Evolutionary conservation across 2,329 filamentous ascomycete species (phyloP), one percentile per base, ranked within the genome.

Genomic region (Metarhizium brunneum): DNA sequence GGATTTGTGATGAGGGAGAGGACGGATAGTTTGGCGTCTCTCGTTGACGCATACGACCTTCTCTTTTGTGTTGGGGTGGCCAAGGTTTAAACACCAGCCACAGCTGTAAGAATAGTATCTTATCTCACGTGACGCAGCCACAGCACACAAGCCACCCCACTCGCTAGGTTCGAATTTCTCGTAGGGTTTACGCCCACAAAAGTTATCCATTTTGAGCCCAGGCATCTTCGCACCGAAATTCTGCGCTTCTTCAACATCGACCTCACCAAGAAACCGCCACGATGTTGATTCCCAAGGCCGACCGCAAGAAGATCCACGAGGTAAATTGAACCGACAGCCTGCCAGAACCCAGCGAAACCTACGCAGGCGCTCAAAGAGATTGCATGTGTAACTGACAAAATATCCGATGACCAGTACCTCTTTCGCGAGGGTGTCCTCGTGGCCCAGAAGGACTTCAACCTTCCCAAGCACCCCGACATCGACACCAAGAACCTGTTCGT

Each of bases 291-390:
- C 94, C 94, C 77, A 97, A 97, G 88, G 88, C 90, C 79, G 94
- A 99, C 83, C 92, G 95, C 83, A 99, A 99, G 90, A 90, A 91
- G 88, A 97, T 99, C 82, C 94, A 99, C 86, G 92, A 87, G 80
- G 78, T 80, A 75, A 62, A 65, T 60, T 57, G 57, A 25, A 60
- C 55, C 11, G 49, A 50, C 13, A 40, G 42, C 52, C 32, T 51
- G 35, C 45, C 25, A 11, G 5, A 48, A 48, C 4, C 30, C 35
- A 49, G 38, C 20, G 32, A 53, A 20, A 54, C 36, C 49, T 29
- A 50, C 42, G 35, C 52, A 54, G 56, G 57, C 56, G 54, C 54
- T 52, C 51, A 54, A 47, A 54, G 55, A 30, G 25, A 48, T 4
- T 30, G 45, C 47, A 47, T 30, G 56, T 60, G 58, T 63, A 59